Evolutionary conservation across 148 eudicot genomes (phyloP), one percentile per base, ranked within the genome.

Genomic region (Bassia scoparia): DNA sequence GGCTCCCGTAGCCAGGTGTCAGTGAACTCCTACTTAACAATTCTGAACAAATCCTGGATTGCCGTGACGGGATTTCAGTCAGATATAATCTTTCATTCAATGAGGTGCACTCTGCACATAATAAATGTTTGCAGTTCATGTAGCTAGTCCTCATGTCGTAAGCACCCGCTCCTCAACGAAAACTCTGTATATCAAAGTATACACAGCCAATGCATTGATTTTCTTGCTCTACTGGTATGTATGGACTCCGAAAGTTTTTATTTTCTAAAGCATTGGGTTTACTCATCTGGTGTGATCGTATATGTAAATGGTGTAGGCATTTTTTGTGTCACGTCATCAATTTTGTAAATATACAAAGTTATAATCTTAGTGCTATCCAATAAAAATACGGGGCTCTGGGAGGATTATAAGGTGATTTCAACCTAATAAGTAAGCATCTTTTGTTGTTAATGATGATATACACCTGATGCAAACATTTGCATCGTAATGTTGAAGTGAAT

Each of bases 1-100:
- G 90, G 86, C 10, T 67, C 82, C 59, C 79, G 75, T 41, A 89
- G 31, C 83, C 88, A n/a, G n/a, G n/a, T 16, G 69, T 63, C 84
- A 84, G n/a, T 21, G 4, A 69, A 38, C 29, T 52, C 37, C 21
- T 9, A n/a, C n/a, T n/a, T n/a, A n/a, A n/a, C n/a, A n/a, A n/a
- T n/a, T n/a, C n/a, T n/a, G n/a, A 23, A 63, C 48, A 68, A 50
- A 48, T 34, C 18, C 27, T 18, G 1, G 26, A 59, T 11, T 44
- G 10, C 54, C 48, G 66, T 43, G 34, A 62, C 37, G n/a, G 59
- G 56, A 33, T 30, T 61, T 10, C 10, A 53, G 63, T 35, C 61
- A 7, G 53, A 21, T 34, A 62, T 34, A 52, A 12, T 37, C 14
- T 74, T 55, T 63, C 65, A 61, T 29, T 53, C 43, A 33, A n/a